Conservation (phyloP, 2,329 filamentous ascomycete species). For the Penicillium sp. region DNA sequence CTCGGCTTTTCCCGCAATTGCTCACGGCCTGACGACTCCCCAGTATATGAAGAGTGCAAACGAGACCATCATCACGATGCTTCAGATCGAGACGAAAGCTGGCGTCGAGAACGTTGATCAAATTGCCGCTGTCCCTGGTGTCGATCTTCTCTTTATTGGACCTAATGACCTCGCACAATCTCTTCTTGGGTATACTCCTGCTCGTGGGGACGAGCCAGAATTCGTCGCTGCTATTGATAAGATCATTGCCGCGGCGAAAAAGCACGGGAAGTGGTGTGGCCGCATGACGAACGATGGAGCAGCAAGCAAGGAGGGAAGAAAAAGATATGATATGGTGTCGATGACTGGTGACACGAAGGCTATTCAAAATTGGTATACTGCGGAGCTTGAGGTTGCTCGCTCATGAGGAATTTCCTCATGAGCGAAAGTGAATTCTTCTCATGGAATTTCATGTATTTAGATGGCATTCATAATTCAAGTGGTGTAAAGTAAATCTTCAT, state of each 20-base stretch:
- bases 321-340: slow-evolving; percentile 49
- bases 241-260: slow-evolving; percentile 59
- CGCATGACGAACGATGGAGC: slow-evolving; percentile 52
- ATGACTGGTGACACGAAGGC: slow-evolving; percentile 52
- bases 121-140: slow-evolving; percentile 42
- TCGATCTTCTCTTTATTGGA: slow-evolving; percentile 43
- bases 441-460: neutral
- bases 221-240: slow-evolving; percentile 62
- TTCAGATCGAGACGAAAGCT: slow-evolving; percentile 44
- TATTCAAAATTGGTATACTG: slow-evolving; percentile 54
- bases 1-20: slow-evolving; percentile 32
- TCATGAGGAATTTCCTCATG: slow-evolving; percentile 29
- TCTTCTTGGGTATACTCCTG: slow-evolving; percentile 62
- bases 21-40: slow-evolving; percentile 35
- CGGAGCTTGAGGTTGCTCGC: slow-evolving; percentile 44
- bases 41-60: slow-evolving; percentile 41
- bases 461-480: neutral
- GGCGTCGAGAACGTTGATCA: slow-evolving; percentile 46
- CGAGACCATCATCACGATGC: slow-evolving; percentile 35
- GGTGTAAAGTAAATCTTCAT: too few relatives aligned
- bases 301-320: slow-evolving; percentile 42
- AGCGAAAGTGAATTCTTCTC: neutral
- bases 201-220: slow-evolving; percentile 57
- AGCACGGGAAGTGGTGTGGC: slow-evolving; percentile 67
- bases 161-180: slow-evolving; percentile 42